phyloP scores from a whole-genome alignment of 2,329 filamentous ascomycete genomes.

The Aspergillus fumigatiaffinis region DNA sequence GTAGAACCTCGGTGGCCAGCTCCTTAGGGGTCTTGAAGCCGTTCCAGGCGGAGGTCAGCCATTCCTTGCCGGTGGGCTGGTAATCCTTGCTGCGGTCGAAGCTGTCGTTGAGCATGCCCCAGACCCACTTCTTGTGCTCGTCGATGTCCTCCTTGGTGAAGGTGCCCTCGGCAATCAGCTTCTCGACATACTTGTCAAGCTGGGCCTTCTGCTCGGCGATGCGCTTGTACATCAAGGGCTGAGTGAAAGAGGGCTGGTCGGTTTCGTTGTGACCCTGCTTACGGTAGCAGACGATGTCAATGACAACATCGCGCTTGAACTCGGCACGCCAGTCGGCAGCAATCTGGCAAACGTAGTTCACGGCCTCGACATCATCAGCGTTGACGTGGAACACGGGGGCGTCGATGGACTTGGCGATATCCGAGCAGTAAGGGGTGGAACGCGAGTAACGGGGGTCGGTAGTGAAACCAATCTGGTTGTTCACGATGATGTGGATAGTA shows the following conservation, averaged over 20 bases:
- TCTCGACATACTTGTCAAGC: conserved; percentile 85
- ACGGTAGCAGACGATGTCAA: conserved; percentile 97
- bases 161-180: conserved; percentile 85
- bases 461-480: conserved; percentile 99
- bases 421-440: conserved; percentile 97
- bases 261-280: conserved; percentile 99
- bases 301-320: conserved; percentile 97
- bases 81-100: conserved; percentile 98
- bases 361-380: conserved; percentile 94
- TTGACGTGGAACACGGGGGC: conserved; percentile 99
- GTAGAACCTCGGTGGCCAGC: conserved; percentile 85
- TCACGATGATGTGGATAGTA: conserved; percentile 94
- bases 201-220: conserved; percentile 80
- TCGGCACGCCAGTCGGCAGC: conserved; percentile 97
- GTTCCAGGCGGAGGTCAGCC: conserved; percentile 98
- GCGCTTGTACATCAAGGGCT: conserved; percentile 98
- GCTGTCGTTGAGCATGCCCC: conserved; percentile 97
- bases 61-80: conserved; percentile 92
- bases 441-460: conserved; percentile 96
- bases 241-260: conserved; percentile 98
- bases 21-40: conserved; percentile 99
- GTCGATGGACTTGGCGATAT: conserved; percentile 98
- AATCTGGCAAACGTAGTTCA: conserved; percentile 97
- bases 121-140: conserved; percentile 99
- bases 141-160: conserved; percentile 98